Base-by-base conservation (phyloP, 306 rosid genomes). In the Oemleria cerasiformis region DNA sequence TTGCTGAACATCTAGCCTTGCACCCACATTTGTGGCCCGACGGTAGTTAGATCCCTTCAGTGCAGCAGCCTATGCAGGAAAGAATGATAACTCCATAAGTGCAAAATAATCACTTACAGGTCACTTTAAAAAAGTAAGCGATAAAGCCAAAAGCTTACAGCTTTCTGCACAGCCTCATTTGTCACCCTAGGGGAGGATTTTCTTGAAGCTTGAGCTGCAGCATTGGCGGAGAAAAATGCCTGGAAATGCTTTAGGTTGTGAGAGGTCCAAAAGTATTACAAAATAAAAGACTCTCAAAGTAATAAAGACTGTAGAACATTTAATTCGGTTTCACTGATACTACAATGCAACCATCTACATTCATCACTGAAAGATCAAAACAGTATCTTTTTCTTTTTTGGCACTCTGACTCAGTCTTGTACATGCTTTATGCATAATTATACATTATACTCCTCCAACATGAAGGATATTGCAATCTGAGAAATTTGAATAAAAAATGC, bases 141-240 rank as follows among this genome's bases (percentile, higher is more conserved):
- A 23, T 42, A 47, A 63, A 63, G 51, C 63, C 10, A 55, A 72
- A 65, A 77, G 73, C 96, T 75, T 65, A 88, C 97, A 61, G 92
- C 91, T 73, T 84, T 91, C 78, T 88, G 96, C 75, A 91, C 92
- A 73, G 88, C 90, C 83, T 84, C 88, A 72, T 88, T 85, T 36
- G 88, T 91, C 75, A 87, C 97, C 81, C 86, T 87, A 19, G 96
- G 91, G 70, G 96, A 91, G 63, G 92, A 87, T 75, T 88, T 91
- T 78, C 96, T 85, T 30, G 92, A 87, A 67, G 91, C 88, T 77
- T 80, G 89, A 70, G 97, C 91, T 48, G 79, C 72, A 30, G 88
- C 92, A 76, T 87, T 91, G 69, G 88, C 79, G 53, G 87, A 58
- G 74, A 91, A 91, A 84, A 84, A 85, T 67, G 75, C 90, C 97